Evolutionary conservation across 176 grass and related monocot species (phyloP).

Genomic region (Cocos nucifera): DNA sequence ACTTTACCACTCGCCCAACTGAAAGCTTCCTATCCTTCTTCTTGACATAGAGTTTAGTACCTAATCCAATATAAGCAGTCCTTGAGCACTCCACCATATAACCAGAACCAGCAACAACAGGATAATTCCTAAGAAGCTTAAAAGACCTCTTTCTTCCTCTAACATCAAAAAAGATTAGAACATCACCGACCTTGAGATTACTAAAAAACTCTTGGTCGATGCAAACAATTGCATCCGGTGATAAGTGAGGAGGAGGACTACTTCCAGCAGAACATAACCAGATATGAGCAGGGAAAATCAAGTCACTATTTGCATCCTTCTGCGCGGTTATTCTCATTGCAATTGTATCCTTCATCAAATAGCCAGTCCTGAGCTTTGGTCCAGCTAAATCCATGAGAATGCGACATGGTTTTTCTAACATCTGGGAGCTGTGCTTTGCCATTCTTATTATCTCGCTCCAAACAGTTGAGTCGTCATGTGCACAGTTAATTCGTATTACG

Average conservation of each 20-base stretch:
- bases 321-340: constrained; percentile 3
- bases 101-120: background rate
- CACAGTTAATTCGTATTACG: constrained; percentile 19
- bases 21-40: constrained; percentile 10
- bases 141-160: constrained; percentile 10
- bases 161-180: constrained; percentile 10
- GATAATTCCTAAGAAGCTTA: background rate
- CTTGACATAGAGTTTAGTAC: constrained; percentile 8
- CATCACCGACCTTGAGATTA: constrained; percentile 1
- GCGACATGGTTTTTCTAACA: constrained; percentile 15
- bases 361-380: constrained; percentile 15
- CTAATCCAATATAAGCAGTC: constrained; percentile 7
- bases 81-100: constrained; percentile 7
- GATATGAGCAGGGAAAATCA: constrained; percentile 9
- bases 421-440: constrained; percentile 11
- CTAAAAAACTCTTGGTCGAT: constrained; percentile 6
- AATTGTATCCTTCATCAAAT: background rate
- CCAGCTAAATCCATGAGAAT: constrained; percentile 26
- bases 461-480: constrained; percentile 12
- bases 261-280: constrained; percentile 6
- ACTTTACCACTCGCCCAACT: constrained; percentile 8
- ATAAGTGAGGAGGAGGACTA: background rate
- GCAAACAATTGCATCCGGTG: constrained; percentile 6
- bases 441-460: constrained; percentile 16
- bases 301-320: constrained; percentile 7